Evolutionary conservation across 2,329 filamentous ascomycete species (phyloP).

Genomic region (Ophiosphaerella korrae): DNA sequence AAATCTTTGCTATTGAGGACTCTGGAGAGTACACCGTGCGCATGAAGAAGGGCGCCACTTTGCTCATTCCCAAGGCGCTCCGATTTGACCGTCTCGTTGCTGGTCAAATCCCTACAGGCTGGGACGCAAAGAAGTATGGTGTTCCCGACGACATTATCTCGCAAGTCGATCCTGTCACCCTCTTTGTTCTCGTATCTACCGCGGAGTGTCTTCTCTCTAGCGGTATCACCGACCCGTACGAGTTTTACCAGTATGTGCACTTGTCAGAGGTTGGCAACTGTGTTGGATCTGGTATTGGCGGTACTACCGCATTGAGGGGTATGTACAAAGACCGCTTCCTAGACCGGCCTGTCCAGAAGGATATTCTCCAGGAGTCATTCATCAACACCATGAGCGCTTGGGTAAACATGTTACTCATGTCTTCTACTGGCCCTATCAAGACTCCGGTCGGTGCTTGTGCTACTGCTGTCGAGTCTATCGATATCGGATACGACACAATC

Average conservation of each 20-base stretch:
- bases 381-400: constrained; percentile 99
- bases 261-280: constrained; percentile 98
- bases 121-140: constrained; percentile 96
- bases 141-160: constrained; percentile 97
- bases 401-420: constrained; percentile 99
- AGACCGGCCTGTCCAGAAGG: constrained; percentile 96
- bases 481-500: constrained; percentile 98
- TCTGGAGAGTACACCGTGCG: constrained; percentile 94
- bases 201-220: constrained; percentile 88
- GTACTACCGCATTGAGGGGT: constrained; percentile 85
- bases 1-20: constrained; percentile 93
- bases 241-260: constrained; percentile 99
- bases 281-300: constrained; percentile 97
- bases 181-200: constrained; percentile 93
- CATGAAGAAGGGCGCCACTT: constrained; percentile 90
- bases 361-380: constrained; percentile 98
- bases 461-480: constrained; percentile 94
- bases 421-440: constrained; percentile 97
- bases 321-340: constrained; percentile 99
- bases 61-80: constrained; percentile 95
- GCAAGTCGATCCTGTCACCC: constrained; percentile 94
- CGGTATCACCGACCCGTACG: constrained; percentile 97
- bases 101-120: constrained; percentile 94
- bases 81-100: constrained; percentile 97
- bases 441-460: constrained; percentile 97